phyloP scores from a whole-genome alignment of 192 early-diverging fungal species.

The Linnemannia hyalina region DNA sequence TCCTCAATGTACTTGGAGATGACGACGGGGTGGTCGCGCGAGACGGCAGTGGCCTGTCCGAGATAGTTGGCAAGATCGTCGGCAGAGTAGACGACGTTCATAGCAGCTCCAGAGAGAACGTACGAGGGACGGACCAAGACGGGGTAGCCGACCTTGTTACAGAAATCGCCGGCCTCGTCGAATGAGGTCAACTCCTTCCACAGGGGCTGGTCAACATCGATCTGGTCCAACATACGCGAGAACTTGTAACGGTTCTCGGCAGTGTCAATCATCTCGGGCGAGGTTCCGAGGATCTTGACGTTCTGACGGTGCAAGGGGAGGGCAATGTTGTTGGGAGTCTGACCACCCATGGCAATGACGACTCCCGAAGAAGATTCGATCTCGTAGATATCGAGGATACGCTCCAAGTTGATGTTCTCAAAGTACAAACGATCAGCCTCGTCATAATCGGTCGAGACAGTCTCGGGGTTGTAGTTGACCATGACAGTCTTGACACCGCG shows the following conservation, averaged over 20 bases:
- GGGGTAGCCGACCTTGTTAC: constrained; percentile 89
- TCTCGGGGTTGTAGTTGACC: constrained; percentile 99
- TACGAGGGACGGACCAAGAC: constrained; percentile 97
- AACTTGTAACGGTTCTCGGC: constrained; percentile 98
- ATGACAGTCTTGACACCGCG: constrained; percentile 90
- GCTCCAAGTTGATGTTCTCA: constrained; percentile 94
- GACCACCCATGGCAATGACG: constrained; percentile 93
- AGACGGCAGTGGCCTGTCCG: constrained; percentile 91
- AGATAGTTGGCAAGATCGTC: constrained; percentile 90
- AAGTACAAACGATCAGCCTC: constrained; percentile 98
- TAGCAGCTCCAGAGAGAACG: constrained; percentile 97
- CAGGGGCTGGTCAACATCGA: constrained; percentile 95
- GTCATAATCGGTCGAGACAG: constrained; percentile 98
- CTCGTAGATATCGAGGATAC: constrained; percentile 96
- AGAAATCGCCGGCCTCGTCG: constrained; percentile 85
- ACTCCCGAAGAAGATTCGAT: constrained; percentile 85
- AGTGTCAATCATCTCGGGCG: constrained; percentile 89
- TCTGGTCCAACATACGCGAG: constrained; percentile 89
- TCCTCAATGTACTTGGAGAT: constrained; percentile 96
- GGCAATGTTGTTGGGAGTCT: constrained; percentile 98
- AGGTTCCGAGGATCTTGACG: constrained; percentile 92
- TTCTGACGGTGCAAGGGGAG: constrained; percentile 75
- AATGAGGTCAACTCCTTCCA: constrained; percentile 94
- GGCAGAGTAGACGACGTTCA: constrained; percentile 93
- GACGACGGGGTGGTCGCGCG: constrained; percentile 96